These are phyloP conservation scores for Parathielavia appendiculata DNA, from an alignment of 495 filamentous ascomycete genomes.

Conservation along the genomic window DNA sequence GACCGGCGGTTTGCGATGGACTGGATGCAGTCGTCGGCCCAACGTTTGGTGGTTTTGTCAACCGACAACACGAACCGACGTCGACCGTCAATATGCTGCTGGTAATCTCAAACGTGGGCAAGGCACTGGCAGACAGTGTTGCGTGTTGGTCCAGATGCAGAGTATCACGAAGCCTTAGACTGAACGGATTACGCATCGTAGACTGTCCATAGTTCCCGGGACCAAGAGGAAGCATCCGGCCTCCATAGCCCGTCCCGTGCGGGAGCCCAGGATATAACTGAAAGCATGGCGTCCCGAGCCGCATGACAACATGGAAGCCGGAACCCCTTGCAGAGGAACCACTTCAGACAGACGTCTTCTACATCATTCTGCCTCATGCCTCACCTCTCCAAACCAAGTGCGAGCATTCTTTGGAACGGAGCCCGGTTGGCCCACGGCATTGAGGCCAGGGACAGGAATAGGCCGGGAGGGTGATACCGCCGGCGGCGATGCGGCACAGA, in stretches of 20 bases:
- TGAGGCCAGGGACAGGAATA: conserved; percentile 7
- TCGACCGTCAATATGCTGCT: conserved; percentile 1
- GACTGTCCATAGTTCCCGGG: not conserved
- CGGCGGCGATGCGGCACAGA: conserved; percentile 7
- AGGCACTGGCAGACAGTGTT: not conserved
- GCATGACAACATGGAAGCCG: not conserved
- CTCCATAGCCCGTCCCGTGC: not conserved
- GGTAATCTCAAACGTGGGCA: conserved; percentile 6
- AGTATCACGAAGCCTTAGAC: conserved; percentile 1
- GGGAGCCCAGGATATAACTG: conserved; percentile 9
- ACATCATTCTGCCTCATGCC: not conserved
- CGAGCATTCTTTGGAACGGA: conserved; percentile 7
- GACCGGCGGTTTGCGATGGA: not conserved
- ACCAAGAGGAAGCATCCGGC: not conserved
- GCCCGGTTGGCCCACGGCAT: conserved; percentile 2
- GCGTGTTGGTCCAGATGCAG: conserved; percentile 7
- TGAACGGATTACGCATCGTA: conserved; percentile 10
- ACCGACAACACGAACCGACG: not conserved
- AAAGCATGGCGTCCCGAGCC: conserved; percentile 2
- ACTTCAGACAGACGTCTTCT: not conserved
- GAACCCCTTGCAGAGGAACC: no score
- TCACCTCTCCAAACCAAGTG: not conserved
- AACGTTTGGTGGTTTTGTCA: not conserved
- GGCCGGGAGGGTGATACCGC: conserved; percentile 8
- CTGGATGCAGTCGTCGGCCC: not conserved